Conservation (phyloP, 2,329 filamentous ascomycete genomes). For the Aspergillus fischeri region DNA sequence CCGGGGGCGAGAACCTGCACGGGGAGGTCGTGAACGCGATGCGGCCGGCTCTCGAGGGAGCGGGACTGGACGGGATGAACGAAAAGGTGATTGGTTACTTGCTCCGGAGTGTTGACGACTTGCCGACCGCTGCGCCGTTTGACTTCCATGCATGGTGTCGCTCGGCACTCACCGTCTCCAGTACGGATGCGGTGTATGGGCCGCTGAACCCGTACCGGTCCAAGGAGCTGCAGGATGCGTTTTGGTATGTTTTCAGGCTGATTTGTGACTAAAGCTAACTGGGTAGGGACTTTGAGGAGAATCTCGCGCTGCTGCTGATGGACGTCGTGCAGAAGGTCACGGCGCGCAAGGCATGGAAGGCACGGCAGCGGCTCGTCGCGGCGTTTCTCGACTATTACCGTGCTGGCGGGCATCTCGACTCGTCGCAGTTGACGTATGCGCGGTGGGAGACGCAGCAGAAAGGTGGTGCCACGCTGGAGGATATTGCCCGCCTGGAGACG, state of each 20-base stretch:
- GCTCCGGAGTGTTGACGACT: conserved; percentile 11
- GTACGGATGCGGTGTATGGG: conserved; percentile 26
- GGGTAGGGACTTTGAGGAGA: conserved; percentile 37
- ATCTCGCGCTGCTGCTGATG: conserved; percentile 26
- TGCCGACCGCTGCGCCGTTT: conserved; percentile 9
- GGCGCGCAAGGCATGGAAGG: conserved; percentile 36
- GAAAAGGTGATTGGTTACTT: conserved; percentile 18
- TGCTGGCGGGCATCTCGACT: conserved; percentile 34
- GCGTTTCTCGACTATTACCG: conserved; percentile 41
- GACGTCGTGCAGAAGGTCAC: conserved; percentile 34
- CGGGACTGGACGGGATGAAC: conserved; percentile 24
- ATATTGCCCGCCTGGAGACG: conserved; percentile 26
- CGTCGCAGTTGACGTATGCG: conserved; percentile 18
- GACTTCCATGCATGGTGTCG: conserved; percentile 27
- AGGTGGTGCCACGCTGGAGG: conserved; percentile 14
- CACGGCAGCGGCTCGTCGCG: conserved; percentile 30
- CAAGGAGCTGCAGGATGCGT: background rate
- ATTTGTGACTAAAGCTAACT: background rate
- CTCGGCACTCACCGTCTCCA: conserved; percentile 23
- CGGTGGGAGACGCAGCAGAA: conserved; percentile 13
- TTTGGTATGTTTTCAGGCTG: conserved; percentile 1
- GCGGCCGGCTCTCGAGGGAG: conserved; percentile 20
- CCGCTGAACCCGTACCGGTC: conserved; percentile 24
- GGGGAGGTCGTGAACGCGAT: conserved; percentile 19
- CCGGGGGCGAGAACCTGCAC: conserved; percentile 18